phyloP scores from a whole-genome alignment of 768 basidiomycete species.

The Chlorophyllum brunneum region DNA sequence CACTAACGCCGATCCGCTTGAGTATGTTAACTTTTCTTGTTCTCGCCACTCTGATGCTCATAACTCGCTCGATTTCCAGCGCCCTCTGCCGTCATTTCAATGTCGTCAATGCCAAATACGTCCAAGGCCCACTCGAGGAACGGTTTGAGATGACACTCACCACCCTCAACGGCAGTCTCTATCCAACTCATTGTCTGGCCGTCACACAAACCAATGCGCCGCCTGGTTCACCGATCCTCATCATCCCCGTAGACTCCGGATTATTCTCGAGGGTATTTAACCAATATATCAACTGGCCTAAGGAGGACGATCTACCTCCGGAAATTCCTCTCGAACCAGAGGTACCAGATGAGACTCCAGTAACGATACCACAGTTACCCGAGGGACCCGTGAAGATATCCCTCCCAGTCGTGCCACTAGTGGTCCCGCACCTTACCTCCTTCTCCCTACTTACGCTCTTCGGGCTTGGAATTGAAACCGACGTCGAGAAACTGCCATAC shows the following conservation, averaged over 20 bases:
- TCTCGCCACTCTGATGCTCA: background rate
- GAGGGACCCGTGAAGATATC: slow-evolving; percentile 33
- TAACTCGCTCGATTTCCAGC: slow-evolving; percentile 29
- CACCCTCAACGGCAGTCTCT: slow-evolving; percentile 35
- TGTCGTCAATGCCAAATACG: slow-evolving; percentile 22
- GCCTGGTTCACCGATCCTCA: slow-evolving; percentile 27
- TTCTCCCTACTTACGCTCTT: slow-evolving; percentile 58
- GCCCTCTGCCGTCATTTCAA: slow-evolving; percentile 44
- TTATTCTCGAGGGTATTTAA: slow-evolving; percentile 39
- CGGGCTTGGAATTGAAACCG: slow-evolving; percentile 48
- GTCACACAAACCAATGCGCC: slow-evolving; percentile 30
- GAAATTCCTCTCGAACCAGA: slow-evolving; percentile 25
- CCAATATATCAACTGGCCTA: slow-evolving; percentile 26
- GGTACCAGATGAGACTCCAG: slow-evolving; percentile 29
- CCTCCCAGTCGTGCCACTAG: slow-evolving; percentile 47
- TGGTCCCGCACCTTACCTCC: slow-evolving; percentile 51
- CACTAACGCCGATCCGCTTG: slow-evolving; percentile 26
- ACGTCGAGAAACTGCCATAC: slow-evolving; percentile 42
- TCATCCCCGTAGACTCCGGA: slow-evolving; percentile 51
- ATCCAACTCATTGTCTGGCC: slow-evolving; percentile 57
- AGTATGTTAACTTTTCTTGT: slow-evolving; percentile 23
- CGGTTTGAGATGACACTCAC: slow-evolving; percentile 45
- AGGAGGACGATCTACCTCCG: slow-evolving; percentile 1
- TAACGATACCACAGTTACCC: slow-evolving; percentile 26
- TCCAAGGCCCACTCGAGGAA: slow-evolving; percentile 29